phyloP scores from a whole-genome alignment of 1,284 basidiomycete species.

The Leccinum ponderosum region DNA sequence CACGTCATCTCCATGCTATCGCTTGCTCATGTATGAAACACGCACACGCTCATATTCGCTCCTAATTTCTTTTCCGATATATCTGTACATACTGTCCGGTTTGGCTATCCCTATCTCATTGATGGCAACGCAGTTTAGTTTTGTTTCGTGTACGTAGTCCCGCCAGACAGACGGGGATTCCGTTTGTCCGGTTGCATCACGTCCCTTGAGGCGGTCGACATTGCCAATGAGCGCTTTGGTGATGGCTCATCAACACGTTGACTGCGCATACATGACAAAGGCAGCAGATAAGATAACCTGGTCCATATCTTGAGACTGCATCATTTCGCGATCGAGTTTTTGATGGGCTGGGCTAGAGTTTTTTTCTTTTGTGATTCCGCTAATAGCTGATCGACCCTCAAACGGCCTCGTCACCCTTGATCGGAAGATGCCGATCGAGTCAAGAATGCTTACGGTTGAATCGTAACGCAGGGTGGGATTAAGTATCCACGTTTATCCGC shows the following conservation, averaged over 20 bases:
- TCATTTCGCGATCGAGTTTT: neutral
- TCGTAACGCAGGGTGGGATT: neutral
- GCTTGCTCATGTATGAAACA: neutral
- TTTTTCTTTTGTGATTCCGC: no score
- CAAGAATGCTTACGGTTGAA: neutral
- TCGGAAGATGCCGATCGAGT: neutral
- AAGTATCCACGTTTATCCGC: neutral
- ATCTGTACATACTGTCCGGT: neutral
- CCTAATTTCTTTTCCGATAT: neutral
- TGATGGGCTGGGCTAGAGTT: neutral
- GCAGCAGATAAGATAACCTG: neutral
- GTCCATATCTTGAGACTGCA: neutral
- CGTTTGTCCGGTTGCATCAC: neutral
- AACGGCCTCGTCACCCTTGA: neutral
- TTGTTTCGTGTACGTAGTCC: neutral
- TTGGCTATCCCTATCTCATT: slow-evolving; percentile 1
- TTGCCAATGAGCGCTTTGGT: neutral
- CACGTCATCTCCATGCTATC: neutral
- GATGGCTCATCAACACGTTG: neutral
- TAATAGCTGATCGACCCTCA: no score
- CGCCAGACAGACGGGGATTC: neutral
- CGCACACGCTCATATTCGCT: neutral
- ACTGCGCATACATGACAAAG: neutral
- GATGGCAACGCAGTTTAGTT: slow-evolving; percentile 1
- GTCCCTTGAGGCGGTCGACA: neutral